Base-by-base conservation (phyloP, 257 asterid species). In the Nicotiana noctiflora region DNA sequence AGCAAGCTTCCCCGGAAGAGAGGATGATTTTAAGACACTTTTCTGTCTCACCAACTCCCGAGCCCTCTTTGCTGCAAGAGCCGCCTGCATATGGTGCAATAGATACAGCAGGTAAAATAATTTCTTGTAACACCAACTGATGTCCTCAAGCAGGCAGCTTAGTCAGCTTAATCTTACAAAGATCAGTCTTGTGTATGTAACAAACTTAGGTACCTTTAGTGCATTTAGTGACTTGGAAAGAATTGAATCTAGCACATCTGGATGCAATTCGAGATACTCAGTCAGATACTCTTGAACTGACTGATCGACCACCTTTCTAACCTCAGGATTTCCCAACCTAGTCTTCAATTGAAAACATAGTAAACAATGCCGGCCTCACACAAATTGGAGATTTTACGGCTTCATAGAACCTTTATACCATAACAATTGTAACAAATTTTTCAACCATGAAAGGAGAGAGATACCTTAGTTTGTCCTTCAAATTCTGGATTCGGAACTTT, bases 1-100 rank as follows among this genome's bases (percentile, higher is more conserved):
- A 87, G 99, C 98, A 77, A 96, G 99, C 92, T 96, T 96, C 81
- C 99, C 98, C 9, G 99, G 99, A 82, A 96, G 97, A 78, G 99
- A 90, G 14, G 99, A 94, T 61, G 98, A 94, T 86, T 80, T 94
- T 86, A 94, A 80, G 37, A 91, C 96, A 82, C 98, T 86, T 83
- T 94, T 96, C 86, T 92, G 97, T 67, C 99, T 92, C 83, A 92
- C 98, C 87, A 96, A 84, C 81, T 96, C 99, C 86, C 98, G 90
- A 14, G 99, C 98, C 87, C 97, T 88, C 89, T 94, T 94, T 75
- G 99, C 99, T 53, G 99, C 99, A 81, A 91, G 86, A 76, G 99
- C 98, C 81, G 99, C 99, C 99, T 96, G 83, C 75, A 84, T 44
- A 81, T 61, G 23, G 61, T 67, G 81, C 31, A 76, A 80, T 18